Percentiles rank a stretch among this genome's conserved stretches.
Evolutionary conservation across 257 asterid genomes (phyloP).

Genomic region (Fraxinus pennsylvanica): DNA sequence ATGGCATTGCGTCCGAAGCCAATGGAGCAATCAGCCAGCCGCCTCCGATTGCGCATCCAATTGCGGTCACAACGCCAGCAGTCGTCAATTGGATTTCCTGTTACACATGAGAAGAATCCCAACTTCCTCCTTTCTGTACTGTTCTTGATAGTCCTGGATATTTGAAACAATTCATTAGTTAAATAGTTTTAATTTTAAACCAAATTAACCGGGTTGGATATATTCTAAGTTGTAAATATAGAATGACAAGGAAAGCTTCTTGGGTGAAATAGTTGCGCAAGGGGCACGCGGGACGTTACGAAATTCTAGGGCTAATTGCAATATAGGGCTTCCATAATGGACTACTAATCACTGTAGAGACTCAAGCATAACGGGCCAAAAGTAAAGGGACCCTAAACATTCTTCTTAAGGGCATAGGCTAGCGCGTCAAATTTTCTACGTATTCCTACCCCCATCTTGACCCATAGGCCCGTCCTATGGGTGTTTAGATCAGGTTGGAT

Average conservation of each 20-base stretch:
- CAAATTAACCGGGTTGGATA: background rate
- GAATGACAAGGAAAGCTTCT: background rate
- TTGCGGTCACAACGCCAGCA: conserved; percentile 85
- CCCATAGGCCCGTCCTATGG: too few relatives aligned
- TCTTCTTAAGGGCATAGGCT: too few relatives aligned
- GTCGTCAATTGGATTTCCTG: conserved; percentile 85
- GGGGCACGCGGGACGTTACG: background rate
- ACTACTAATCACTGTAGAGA: too few relatives aligned
- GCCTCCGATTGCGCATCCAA: conserved; percentile 76
- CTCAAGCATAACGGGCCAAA: too few relatives aligned
- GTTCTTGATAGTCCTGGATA: conserved; percentile 61
- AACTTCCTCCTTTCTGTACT: conserved; percentile 73
- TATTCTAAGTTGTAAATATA: background rate
- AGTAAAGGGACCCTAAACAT: too few relatives aligned
- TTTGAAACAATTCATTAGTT: conserved; percentile 4
- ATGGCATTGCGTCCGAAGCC: conserved; percentile 89
- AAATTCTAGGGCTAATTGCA: background rate
- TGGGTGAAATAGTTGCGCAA: background rate
- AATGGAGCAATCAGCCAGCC: conserved; percentile 75
- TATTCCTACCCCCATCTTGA: too few relatives aligned
- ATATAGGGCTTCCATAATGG: too few relatives aligned
- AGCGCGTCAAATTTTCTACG: too few relatives aligned
- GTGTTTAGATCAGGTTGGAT: too few relatives aligned
- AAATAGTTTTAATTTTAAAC: background rate
- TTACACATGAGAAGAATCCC: conserved; percentile 72